Percentiles rank a stretch among this genome's conserved stretches.
Evolutionary conservation across 176 grass and related monocot species (phyloP).

Genomic region (Calamus simplicifolius): DNA sequence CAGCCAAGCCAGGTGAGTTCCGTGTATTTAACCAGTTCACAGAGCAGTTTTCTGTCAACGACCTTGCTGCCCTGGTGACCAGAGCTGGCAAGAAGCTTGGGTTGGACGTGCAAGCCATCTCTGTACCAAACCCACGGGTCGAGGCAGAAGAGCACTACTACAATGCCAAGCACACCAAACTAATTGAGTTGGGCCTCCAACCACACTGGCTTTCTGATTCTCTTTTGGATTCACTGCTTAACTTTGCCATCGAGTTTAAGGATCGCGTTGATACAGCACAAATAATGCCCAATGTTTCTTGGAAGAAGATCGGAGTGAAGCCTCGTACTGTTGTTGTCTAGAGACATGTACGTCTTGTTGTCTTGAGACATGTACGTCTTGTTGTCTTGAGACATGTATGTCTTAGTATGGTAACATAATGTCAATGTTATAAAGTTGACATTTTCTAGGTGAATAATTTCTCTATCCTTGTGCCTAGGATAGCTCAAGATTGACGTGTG

Average conservation of each 20-base stretch:
- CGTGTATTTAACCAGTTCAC: slow-evolving; percentile 99
- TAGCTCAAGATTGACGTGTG: too few species aligned
- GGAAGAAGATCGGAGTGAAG: slow-evolving; percentile 79
- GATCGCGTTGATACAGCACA: slow-evolving; percentile 56
- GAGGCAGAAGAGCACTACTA: slow-evolving; percentile 95
- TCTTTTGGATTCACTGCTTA: slow-evolving; percentile 75
- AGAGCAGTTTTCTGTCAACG: slow-evolving; percentile 82
- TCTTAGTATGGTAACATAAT: too few species aligned
- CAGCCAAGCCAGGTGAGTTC: slow-evolving; percentile 76
- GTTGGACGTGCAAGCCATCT: slow-evolving; percentile 56
- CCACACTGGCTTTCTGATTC: slow-evolving; percentile 84
- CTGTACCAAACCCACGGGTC: slow-evolving; percentile 75
- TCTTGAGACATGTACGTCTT: too few species aligned
- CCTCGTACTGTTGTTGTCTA: slow-evolving; percentile 42
- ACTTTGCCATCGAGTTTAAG: slow-evolving; percentile 75
- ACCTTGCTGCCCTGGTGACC: slow-evolving; percentile 68
- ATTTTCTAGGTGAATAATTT: too few species aligned
- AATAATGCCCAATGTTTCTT: slow-evolving; percentile 91
- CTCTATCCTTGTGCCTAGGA: too few species aligned
- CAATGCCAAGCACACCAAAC: slow-evolving; percentile 79
- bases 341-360: background rate
- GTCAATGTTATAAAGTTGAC: too few species aligned
- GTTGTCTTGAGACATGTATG: too few species aligned
- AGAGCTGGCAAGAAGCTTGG: slow-evolving; percentile 62
- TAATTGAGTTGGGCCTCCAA: slow-evolving; percentile 56